A percentile compares a stretch with the other conserved stretches of the same genome.
phyloP scores from a whole-genome alignment of 2,329 filamentous ascomycete genomes.

The Colletotrichum lindemuthianum region DNA sequence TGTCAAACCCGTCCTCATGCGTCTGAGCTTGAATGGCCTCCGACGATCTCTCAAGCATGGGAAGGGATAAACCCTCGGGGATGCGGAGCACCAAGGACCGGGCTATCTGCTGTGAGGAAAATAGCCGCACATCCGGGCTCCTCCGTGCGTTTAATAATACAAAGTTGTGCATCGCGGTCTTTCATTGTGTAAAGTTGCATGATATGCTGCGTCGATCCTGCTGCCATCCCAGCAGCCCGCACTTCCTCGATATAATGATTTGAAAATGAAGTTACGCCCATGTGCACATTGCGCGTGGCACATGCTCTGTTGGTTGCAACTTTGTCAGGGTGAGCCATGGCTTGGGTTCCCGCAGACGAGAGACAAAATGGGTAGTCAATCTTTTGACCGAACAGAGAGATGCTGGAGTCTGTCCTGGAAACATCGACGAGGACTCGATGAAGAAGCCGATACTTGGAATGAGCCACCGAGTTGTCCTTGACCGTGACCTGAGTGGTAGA shows the following conservation, averaged over 20 bases:
- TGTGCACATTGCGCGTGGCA: conserved; percentile 51
- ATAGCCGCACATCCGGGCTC: conserved; percentile 41
- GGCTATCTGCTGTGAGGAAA: conserved; percentile 42
- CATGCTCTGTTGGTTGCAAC: conserved; percentile 58
- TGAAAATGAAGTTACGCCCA: conserved; percentile 58
- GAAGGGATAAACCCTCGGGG: conserved; percentile 44
- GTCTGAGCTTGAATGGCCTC: conserved; percentile 33
- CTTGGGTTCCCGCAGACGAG: conserved; percentile 63
- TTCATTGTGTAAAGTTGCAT: conserved; percentile 11
- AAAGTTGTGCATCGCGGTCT: background rate
- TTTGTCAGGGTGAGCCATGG: conserved; percentile 63
- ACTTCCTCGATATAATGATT: conserved; percentile 1
- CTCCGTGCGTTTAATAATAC: conserved; percentile 43
- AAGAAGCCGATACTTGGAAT: conserved; percentile 3
- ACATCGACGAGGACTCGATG: conserved; percentile 1
- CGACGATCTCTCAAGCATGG: background rate
- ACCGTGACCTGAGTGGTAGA: conserved; percentile 2
- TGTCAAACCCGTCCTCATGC: conserved; percentile 33
- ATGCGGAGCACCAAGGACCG: conserved; percentile 60
- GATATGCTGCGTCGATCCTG: background rate
- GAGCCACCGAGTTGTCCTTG: background rate
- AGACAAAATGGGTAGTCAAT: conserved; percentile 61
- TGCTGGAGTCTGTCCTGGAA: background rate
- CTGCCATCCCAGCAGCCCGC: background rate
- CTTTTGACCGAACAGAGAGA: conserved; percentile 36